Conservation (phyloP, 192 early-diverging fungal species). For the Spizellomyces punctatus region DNA sequence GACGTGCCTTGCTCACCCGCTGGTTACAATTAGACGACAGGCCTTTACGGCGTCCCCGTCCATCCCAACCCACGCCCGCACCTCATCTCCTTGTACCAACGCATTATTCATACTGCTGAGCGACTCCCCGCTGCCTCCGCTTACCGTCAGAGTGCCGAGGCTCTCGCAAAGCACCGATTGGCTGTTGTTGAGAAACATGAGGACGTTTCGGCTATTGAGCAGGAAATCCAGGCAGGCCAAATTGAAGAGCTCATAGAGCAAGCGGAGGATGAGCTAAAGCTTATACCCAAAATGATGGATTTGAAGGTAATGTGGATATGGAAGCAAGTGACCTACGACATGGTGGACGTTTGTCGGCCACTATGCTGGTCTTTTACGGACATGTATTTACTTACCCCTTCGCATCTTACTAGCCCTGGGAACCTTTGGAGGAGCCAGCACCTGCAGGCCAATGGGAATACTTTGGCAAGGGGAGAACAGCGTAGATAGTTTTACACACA, state of each 20-base stretch:
- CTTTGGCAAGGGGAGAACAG: conserved; percentile 27
- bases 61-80: conserved; percentile 85
- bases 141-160: conserved; percentile 81
- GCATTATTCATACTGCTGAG: conserved; percentile 70
- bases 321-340: not conserved
- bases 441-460: conserved; percentile 88
- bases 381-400: not conserved
- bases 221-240: conserved; percentile 75
- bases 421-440: conserved; percentile 74
- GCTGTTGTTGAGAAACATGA: conserved; percentile 74
- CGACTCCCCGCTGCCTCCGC: conserved; percentile 75
- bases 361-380: not conserved
- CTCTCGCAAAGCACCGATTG: conserved; percentile 76
- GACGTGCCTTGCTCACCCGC: not conserved
- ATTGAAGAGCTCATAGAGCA: conserved; percentile 91
- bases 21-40: conserved; percentile 61
- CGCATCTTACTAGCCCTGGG: conserved; percentile 59
- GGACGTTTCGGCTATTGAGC: conserved; percentile 76
- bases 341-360: not conserved
- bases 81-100: conserved; percentile 80
- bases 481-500: not conserved
- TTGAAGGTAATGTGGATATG: conserved; percentile 69
- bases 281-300: conserved; percentile 82
- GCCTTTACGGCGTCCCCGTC: conserved; percentile 82
- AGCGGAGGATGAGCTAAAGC: conserved; percentile 85